These are phyloP conservation scores for Venturia effusa DNA, from an alignment of 2,329 filamentous ascomycete genomes.

Conservation along the genomic window DNA sequence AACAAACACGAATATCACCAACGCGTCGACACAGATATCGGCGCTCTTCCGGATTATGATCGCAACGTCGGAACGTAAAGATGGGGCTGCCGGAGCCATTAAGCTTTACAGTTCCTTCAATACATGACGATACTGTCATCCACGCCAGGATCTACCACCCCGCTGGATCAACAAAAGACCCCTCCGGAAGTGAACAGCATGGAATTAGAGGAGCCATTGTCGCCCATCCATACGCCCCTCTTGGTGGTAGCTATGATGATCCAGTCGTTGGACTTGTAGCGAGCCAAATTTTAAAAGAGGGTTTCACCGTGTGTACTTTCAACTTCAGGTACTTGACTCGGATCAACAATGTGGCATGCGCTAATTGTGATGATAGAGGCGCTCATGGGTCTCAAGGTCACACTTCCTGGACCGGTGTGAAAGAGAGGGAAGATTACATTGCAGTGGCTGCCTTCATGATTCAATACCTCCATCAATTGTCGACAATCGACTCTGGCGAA, in stretches of 20 bases:
- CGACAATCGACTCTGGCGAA: background rate
- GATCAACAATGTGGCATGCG: background rate
- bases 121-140: conserved; percentile 66
- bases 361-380: conserved; percentile 44
- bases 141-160: conserved; percentile 73
- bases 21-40: background rate
- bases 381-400: conserved; percentile 61
- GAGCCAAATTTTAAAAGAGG: conserved; percentile 50
- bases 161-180: conserved; percentile 10
- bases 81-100: conserved; percentile 19
- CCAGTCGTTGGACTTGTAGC: conserved; percentile 59
- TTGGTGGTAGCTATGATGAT: conserved; percentile 82
- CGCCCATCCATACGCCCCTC: conserved; percentile 81
- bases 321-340: conserved; percentile 63
- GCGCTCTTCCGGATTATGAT: background rate
- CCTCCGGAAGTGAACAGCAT: background rate
- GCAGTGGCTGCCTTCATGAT: conserved; percentile 32
- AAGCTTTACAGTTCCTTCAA: conserved; percentile 70
- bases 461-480: conserved; percentile 5
- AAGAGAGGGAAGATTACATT: conserved; percentile 72
- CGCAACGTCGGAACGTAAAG: background rate
- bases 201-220: conserved; percentile 50
- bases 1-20: background rate
- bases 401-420: conserved; percentile 78
- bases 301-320: conserved; percentile 75